Percentiles rank a stretch among this genome's conserved stretches.
phyloP scores from a whole-genome alignment of 2,329 filamentous ascomycete species.

The Lachnellula occidentalis region DNA sequence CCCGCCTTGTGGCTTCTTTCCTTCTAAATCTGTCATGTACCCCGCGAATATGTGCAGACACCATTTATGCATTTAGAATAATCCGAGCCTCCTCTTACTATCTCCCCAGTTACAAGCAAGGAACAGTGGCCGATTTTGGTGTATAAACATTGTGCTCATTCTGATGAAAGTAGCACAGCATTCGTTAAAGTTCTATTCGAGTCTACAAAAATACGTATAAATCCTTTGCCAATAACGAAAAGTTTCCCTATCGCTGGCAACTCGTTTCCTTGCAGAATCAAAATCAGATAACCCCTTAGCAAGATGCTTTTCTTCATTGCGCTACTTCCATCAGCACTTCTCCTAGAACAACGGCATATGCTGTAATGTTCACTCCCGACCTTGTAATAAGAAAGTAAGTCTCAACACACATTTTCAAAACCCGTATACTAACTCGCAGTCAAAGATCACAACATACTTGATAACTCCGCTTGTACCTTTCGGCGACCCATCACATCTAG shows the following conservation, averaged over 20 bases:
- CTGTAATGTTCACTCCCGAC: background rate
- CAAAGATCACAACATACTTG: background rate
- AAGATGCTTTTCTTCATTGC: background rate
- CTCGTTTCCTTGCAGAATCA: too few species aligned
- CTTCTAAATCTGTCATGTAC: background rate
- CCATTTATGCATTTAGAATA: background rate
- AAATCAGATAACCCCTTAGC: background rate
- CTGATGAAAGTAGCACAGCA: too few species aligned
- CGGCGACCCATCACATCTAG: constrained; percentile 5
- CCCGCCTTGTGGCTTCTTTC: background rate
- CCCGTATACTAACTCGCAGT: background rate
- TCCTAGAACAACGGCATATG: background rate
- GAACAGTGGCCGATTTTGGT: background rate
- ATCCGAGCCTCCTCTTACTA: background rate
- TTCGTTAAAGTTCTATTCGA: too few species aligned
- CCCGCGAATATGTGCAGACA: background rate
- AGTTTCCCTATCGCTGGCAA: too few species aligned
- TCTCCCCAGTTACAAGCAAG: background rate
- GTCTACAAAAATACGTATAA: too few species aligned
- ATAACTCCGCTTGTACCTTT: background rate
- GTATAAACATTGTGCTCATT: too few species aligned
- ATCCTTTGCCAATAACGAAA: too few species aligned
- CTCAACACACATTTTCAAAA: background rate
- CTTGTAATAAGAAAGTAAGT: background rate
- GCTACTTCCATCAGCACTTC: background rate